Evolutionary conservation across 257 asterid species (phyloP), one percentile per base, ranked within the genome.

Genomic region (Fraxinus pennsylvanica): DNA sequence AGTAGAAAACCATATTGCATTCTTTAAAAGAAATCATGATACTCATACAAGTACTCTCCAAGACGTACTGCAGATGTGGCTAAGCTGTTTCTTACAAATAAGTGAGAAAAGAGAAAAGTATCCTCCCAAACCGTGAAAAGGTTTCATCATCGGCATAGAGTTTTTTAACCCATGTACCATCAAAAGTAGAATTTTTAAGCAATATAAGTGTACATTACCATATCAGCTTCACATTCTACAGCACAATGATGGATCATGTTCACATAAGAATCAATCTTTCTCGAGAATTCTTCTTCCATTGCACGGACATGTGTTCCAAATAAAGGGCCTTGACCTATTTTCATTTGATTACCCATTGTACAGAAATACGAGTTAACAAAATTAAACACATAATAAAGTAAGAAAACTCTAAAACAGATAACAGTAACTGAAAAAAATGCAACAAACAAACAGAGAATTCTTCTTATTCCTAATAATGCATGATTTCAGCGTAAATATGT

Each of bases 341-440:
- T 86, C 86, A 92, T 89, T 80, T 87, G 91, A 65, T 85, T 90
- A 17, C 97, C 97, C 94, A 92, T 94, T 92, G 86, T 61, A 68
- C 81, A 79, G 68, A 76, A 36, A 81, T 33, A 72, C 6, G 30
- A 12, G 22, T 59, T 52, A 76, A 36, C 9, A 65, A 6, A 70
- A 71, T 77, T 39, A 33, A 67, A 15, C 25, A 9, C 50, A 14
- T 15, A 47, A 19, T 33, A 5, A 70, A 52, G 14, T 15, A 22
- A 25, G 68, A 29, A 33, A 36, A 59, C 50, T 22, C 30, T 36
- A 73, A 15, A 57, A 65, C 22, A 47, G 67, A 35, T 57, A 9
- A 57, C 21, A 6, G 27, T n/a, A 57, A 57, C 66, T 57, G 66
- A 6, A n/a, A n/a, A 54, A 57, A 57, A 57, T 17, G 66, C 66